Evolutionary conservation across 768 basidiomycete species (phyloP).

Genomic region (Mycena rosella): DNA sequence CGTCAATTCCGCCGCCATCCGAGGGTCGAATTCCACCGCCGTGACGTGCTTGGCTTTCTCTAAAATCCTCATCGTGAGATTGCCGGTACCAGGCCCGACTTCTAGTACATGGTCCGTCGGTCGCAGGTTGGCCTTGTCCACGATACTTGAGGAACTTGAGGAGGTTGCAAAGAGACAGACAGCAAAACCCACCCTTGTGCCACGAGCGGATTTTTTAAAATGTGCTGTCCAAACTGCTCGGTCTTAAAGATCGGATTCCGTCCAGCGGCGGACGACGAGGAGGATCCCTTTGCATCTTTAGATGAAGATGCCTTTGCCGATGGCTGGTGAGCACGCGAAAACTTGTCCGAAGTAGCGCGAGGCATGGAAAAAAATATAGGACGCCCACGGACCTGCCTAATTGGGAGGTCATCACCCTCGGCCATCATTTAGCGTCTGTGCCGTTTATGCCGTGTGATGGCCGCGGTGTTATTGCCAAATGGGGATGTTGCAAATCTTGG

Average conservation of each 20-base stretch:
- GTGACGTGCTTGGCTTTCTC: constrained; percentile 94
- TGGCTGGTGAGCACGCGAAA: constrained; percentile 77
- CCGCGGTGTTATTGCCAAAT: too few species aligned
- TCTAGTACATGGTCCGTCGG: constrained; percentile 97
- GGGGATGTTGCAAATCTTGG: too few species aligned
- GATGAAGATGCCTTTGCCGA: constrained; percentile 58
- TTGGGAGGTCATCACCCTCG: constrained; percentile 2
- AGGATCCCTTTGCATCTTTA: constrained; percentile 55
- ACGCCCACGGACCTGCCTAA: too few species aligned
- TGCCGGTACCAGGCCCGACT: constrained; percentile 98
- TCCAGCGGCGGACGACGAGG: constrained; percentile 57
- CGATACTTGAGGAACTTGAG: constrained; percentile 27
- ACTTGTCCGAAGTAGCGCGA: constrained; percentile 81
- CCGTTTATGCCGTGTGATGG: too few species aligned
- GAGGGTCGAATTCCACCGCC: constrained; percentile 97
- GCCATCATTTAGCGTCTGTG: too few species aligned
- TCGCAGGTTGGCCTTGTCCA: constrained; percentile 85
- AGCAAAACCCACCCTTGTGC: constrained; percentile 83
- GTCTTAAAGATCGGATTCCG: constrained; percentile 96
- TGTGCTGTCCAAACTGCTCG: constrained; percentile 96
- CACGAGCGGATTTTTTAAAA: constrained; percentile 92
- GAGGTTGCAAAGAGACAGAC: background rate
- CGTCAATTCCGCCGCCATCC: constrained; percentile 97
- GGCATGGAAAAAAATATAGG: constrained; percentile 68
- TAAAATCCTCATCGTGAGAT: constrained; percentile 92